Evolutionary conservation across 345 rosid genomes (phyloP).

Genomic region (Rhizophora mangle): DNA sequence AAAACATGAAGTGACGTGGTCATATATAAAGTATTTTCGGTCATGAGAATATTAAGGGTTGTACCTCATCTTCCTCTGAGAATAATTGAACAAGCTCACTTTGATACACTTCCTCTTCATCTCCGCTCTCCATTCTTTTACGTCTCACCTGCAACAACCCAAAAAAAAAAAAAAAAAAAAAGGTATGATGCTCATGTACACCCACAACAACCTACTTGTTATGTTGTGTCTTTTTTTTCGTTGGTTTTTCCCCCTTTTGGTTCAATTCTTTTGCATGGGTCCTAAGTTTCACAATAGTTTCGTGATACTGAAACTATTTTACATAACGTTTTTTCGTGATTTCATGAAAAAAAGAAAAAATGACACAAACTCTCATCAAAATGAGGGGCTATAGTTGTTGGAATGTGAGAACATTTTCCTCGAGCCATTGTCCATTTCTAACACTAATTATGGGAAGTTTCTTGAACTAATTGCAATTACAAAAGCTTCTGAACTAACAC

Average conservation of each 20-base stretch:
- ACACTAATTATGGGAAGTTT: background rate
- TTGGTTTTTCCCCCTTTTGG: slow-evolving; percentile 8
- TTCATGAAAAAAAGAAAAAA: slow-evolving; percentile 32
- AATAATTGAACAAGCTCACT: slow-evolving; percentile 85
- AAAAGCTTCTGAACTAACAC: too few relatives aligned
- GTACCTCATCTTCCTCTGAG: slow-evolving; percentile 94
- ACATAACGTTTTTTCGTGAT: slow-evolving; percentile 42
- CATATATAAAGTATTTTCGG: background rate
- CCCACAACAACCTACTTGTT: slow-evolving; percentile 5
- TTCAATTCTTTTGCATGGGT: background rate
- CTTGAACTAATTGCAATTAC: background rate
- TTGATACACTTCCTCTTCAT: slow-evolving; percentile 52
- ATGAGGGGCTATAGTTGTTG: background rate
- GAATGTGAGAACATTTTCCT: slow-evolving; percentile 3
- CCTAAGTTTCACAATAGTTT: slow-evolving; percentile 49
- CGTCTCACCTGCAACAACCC: slow-evolving; percentile 47
- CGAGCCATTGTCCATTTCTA: background rate
- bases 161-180: background rate
- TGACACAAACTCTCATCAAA: background rate
- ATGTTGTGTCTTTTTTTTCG: slow-evolving; percentile 23
- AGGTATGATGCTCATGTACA: background rate
- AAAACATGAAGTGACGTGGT: background rate
- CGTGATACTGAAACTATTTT: slow-evolving; percentile 40
- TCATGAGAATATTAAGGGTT: background rate
- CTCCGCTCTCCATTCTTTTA: slow-evolving; percentile 47